phyloP scores from a whole-genome alignment of 495 filamentous ascomycete genomes.

The Penicillium waksmanii region DNA sequence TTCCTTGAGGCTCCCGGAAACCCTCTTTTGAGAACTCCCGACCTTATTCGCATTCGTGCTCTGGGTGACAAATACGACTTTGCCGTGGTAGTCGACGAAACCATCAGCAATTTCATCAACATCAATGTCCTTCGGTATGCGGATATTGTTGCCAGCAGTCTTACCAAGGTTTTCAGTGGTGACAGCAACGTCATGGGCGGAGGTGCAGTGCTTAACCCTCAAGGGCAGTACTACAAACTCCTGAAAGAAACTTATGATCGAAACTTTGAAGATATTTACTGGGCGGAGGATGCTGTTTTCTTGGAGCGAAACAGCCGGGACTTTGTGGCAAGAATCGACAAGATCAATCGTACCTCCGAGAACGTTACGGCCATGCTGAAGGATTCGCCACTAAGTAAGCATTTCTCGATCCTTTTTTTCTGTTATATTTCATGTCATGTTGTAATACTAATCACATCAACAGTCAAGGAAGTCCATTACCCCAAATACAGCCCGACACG shows the following conservation, averaged over 20 bases:
- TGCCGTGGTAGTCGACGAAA: constrained; percentile 91
- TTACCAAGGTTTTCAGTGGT: constrained; percentile 96
- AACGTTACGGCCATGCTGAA: constrained; percentile 73
- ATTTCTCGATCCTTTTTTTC: background rate
- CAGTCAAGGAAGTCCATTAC: constrained; percentile 84
- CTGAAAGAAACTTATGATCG: constrained; percentile 63
- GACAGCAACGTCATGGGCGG: constrained; percentile 99
- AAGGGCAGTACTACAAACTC: constrained; percentile 65
- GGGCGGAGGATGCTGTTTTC: constrained; percentile 91
- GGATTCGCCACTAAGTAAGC: constrained; percentile 54
- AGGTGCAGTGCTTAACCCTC: constrained; percentile 82
- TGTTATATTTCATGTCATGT: background rate
- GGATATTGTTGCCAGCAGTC: constrained; percentile 88
- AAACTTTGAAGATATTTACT: constrained; percentile 87
- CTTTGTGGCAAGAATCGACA: constrained; percentile 79
- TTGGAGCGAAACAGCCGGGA: constrained; percentile 96
- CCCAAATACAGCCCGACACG: constrained; percentile 75
- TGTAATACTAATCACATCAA: constrained; percentile 9
- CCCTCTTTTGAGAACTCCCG: constrained; percentile 81
- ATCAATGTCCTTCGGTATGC: constrained; percentile 87
- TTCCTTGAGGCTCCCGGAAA: constrained; percentile 97
- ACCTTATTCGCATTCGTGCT: constrained; percentile 75
- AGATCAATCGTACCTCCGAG: constrained; percentile 87
- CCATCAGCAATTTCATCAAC: constrained; percentile 94
- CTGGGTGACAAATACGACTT: constrained; percentile 88